phyloP scores from a whole-genome alignment of 2,329 filamentous ascomycete species.

The Alternaria sp. region DNA sequence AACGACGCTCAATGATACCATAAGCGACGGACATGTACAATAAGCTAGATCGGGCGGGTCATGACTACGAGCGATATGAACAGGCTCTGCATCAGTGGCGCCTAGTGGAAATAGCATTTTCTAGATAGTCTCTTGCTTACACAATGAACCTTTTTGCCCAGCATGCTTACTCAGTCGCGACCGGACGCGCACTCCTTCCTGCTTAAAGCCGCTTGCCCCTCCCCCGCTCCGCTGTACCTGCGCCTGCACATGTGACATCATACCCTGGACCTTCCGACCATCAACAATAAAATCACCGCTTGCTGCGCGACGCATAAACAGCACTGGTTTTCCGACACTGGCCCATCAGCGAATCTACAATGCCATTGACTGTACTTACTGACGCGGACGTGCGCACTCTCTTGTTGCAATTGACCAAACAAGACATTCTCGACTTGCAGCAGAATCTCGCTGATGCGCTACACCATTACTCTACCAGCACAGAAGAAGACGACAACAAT shows the following conservation, averaged over 20 bases:
- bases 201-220: constrained; percentile 22
- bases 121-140: constrained; percentile 8
- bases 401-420: constrained; percentile 61
- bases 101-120: constrained; percentile 1
- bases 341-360: constrained; percentile 29
- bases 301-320: not conserved
- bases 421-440: constrained; percentile 65
- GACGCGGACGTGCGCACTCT: constrained; percentile 62
- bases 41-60: constrained; percentile 2
- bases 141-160: not conserved
- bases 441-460: constrained; percentile 65
- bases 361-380: constrained; percentile 67
- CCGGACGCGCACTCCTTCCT: not conserved
- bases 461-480: constrained; percentile 69
- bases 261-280: not conserved
- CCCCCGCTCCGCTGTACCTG: constrained; percentile 21
- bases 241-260: constrained; percentile 6
- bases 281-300: not conserved
- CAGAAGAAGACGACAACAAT: constrained; percentile 60
- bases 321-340: not conserved
- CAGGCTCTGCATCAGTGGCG: constrained; percentile 6
- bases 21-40: constrained; percentile 9
- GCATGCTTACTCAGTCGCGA: constrained; percentile 16
- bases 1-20: not conserved
- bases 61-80: constrained; percentile 2